Evolutionary conservation across 2,329 filamentous ascomycete genomes (phyloP).

Genomic region (Venturia carpophila): DNA sequence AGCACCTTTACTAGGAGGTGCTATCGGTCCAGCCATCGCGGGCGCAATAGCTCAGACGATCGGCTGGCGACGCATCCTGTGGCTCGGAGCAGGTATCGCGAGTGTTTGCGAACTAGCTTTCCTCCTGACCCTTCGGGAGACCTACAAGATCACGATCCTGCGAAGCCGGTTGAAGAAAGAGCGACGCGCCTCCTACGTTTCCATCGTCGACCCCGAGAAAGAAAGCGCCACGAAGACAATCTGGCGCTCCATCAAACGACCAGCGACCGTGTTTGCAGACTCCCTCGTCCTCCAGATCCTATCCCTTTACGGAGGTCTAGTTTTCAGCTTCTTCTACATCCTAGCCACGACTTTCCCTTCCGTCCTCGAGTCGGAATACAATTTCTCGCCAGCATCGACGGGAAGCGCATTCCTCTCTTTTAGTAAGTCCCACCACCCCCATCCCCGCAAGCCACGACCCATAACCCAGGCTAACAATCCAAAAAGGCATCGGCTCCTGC

Average conservation of each 20-base stretch:
- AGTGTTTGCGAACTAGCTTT: slow-evolving; percentile 44
- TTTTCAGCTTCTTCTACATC: slow-evolving; percentile 41
- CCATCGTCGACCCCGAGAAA: slow-evolving; percentile 16
- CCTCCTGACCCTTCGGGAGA: slow-evolving; percentile 49
- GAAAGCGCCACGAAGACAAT: slow-evolving; percentile 24
- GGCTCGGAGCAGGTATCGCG: slow-evolving; percentile 44
- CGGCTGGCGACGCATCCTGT: slow-evolving; percentile 49
- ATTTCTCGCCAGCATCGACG: slow-evolving; percentile 41
- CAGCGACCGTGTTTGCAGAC: slow-evolving; percentile 36
- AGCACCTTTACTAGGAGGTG: slow-evolving; percentile 51
- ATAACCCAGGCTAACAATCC: slow-evolving; percentile 19
- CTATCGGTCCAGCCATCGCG: slow-evolving; percentile 48
- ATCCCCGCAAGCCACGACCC: no score
- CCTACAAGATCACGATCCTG: slow-evolving; percentile 52
- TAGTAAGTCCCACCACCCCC: slow-evolving; percentile 32
- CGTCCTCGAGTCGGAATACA: slow-evolving; percentile 36
- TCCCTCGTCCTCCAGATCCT: slow-evolving; percentile 50
- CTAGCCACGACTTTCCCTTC: slow-evolving; percentile 39
- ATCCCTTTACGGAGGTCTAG: slow-evolving; percentile 36
- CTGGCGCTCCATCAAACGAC: slow-evolving; percentile 35
- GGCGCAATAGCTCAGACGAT: slow-evolving; percentile 47
- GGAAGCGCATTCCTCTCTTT: slow-evolving; percentile 50
- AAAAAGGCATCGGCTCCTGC: slow-evolving; percentile 40
- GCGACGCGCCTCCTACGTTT: slow-evolving; percentile 22
- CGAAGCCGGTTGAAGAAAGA: slow-evolving; percentile 26